phyloP scores from a whole-genome alignment of 805 yeast genomes.

The Clavispora phyllophila region DNA sequence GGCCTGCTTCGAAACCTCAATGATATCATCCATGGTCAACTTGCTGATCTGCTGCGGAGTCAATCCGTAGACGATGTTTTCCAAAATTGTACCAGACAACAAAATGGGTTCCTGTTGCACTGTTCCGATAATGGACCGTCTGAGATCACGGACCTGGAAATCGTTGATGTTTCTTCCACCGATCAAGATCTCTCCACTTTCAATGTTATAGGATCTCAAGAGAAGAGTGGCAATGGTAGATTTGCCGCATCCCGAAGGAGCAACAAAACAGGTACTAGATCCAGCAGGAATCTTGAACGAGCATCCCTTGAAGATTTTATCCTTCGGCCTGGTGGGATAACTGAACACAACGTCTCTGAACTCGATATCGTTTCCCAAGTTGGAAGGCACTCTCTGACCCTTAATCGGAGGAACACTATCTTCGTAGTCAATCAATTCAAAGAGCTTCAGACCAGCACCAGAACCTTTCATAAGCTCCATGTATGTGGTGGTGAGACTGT shows the following conservation, averaged over 20 bases:
- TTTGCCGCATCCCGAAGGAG: conserved; percentile 61
- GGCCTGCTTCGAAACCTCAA: conserved; percentile 45
- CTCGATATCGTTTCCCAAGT: conserved; percentile 27
- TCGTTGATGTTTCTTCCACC: conserved; percentile 48
- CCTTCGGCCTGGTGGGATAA: conserved; percentile 37
- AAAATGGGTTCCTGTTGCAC: conserved; percentile 62
- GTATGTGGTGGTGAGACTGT: conserved; percentile 41
- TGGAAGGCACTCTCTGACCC: conserved; percentile 24
- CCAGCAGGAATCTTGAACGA: conserved; percentile 31
- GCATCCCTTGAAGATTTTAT: conserved; percentile 33
- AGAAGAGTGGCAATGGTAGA: conserved; percentile 52
- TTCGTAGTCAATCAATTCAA: conserved; percentile 36
- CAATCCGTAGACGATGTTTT: conserved; percentile 52
- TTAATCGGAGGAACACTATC: conserved; percentile 32
- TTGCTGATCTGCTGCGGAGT: conserved; percentile 30
- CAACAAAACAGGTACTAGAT: conserved; percentile 42
- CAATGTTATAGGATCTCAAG: conserved; percentile 48
- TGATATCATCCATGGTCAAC: conserved; percentile 38
- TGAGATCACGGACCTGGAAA: conserved; percentile 45
- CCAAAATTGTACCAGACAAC: conserved; percentile 50
- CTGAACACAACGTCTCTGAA: conserved; percentile 37
- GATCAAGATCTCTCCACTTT: conserved; percentile 43
- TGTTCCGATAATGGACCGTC: conserved; percentile 47
- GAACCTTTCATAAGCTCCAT: conserved; percentile 45
- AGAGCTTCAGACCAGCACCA: conserved; percentile 41